phyloP scores from a whole-genome alignment of 257 asterid species.

The Solanum rostratum region DNA sequence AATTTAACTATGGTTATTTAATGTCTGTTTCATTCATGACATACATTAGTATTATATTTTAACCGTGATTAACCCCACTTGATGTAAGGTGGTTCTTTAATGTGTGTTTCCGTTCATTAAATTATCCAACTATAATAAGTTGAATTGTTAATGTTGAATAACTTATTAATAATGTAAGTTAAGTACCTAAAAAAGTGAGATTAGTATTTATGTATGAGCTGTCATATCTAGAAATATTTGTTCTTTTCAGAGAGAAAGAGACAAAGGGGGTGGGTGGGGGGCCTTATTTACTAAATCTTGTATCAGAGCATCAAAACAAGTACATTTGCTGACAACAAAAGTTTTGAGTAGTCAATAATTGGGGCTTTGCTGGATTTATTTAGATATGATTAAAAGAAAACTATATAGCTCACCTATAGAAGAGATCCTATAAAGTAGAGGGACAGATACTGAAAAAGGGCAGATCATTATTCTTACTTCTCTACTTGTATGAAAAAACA shows the following conservation, averaged over 20 bases:
- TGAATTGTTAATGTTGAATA: background rate
- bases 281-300: background rate
- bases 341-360: slow-evolving; percentile 42
- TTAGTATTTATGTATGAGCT: background rate
- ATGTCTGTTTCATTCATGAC: too few species aligned
- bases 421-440: slow-evolving; percentile 18
- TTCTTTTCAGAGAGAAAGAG: background rate
- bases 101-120: too few species aligned
- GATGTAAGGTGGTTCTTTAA: too few species aligned
- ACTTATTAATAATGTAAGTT: background rate
- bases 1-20: background rate
- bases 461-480: slow-evolving; percentile 17
- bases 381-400: slow-evolving; percentile 13
- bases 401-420: slow-evolving; percentile 1
- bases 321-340: slow-evolving; percentile 21
- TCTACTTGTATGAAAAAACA: background rate
- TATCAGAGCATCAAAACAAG: background rate
- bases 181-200: background rate
- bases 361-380: slow-evolving; percentile 39
- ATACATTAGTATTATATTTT: too few species aligned
- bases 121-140: too few species aligned
- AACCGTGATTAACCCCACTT: too few species aligned
- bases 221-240: background rate
- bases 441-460: slow-evolving; percentile 15
- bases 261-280: background rate